Percentiles rank a stretch among this genome's conserved stretches.
Conservation (phyloP, 768 basidiomycete genomes). For the Wakefieldia striispora region DNA sequence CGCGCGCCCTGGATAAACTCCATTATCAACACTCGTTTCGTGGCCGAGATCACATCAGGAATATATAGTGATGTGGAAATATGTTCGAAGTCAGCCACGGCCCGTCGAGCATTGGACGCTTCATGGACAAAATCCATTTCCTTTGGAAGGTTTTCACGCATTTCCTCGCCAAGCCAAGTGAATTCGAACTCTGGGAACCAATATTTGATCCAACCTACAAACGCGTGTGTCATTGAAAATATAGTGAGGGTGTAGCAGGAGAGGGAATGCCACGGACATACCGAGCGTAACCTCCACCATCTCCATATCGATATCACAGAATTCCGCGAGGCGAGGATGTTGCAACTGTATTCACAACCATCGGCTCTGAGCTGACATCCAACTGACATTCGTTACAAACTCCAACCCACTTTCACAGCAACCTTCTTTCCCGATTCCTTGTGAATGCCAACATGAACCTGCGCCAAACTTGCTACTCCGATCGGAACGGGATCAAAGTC, state of each 20-base stretch:
- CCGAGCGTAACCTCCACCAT: conserved; percentile 76
- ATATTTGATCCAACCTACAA: conserved; percentile 76
- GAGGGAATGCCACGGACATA: conserved; percentile 25
- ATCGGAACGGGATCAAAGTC: conserved; percentile 87
- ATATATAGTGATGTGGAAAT: conserved; percentile 83
- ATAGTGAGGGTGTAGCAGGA: background rate
- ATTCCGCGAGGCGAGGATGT: conserved; percentile 92
- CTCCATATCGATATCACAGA: conserved; percentile 86
- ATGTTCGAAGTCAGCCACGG: conserved; percentile 64
- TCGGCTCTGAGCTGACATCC: background rate
- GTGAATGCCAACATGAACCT: conserved; percentile 85
- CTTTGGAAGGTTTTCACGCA: conserved; percentile 86
- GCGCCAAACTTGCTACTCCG: conserved; percentile 94
- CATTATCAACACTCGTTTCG: conserved; percentile 88
- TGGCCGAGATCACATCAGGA: conserved; percentile 75
- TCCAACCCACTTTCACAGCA: conserved; percentile 72
- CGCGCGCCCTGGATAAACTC: conserved; percentile 90
- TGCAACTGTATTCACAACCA: conserved; percentile 51
- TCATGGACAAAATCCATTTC: conserved; percentile 97
- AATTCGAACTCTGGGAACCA: conserved; percentile 98
- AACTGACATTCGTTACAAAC: background rate
- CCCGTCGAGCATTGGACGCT: conserved; percentile 78
- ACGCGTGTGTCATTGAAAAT: background rate
- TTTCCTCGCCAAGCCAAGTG: conserved; percentile 91
- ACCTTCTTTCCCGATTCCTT: conserved; percentile 69